Base-by-base conservation (phyloP, 2,329 filamentous ascomycete species). In the Microcera coccophila region DNA sequence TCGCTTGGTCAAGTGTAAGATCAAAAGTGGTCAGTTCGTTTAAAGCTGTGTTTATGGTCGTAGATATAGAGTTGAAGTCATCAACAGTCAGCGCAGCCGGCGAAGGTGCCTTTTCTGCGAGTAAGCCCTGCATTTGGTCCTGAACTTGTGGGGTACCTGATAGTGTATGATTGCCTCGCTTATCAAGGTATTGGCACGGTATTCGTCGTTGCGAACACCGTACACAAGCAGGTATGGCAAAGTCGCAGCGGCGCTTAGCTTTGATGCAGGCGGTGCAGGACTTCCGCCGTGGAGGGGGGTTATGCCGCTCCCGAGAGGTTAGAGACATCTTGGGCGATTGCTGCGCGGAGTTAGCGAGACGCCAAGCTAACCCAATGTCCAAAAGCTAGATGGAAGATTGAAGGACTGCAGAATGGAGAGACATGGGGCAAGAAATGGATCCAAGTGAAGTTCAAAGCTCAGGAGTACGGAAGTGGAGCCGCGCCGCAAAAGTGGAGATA, bases 181-280 rank as follows among this genome's bases (percentile, higher is more conserved):
- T 34, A 2, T 14, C 26, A n/a, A 65, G 66, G 47, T 79, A 81
- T 4, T 65, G 54, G 58, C 79, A 82, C 1, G 55, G 38, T 1
- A 80, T 57, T 2, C 62, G 60, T 20, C 75, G 69, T 42, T 72
- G 70, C 1, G 61, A 56, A 54, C 79, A 82, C 33, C 79, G 69
- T 14, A 70, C 60, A 51, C 79, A 83, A 11, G 67, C 55, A 2
- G 78, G 78, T 12, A 69, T 55, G 15, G 66, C 68, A 28, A 75
- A 69, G 49, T 78, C 74, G 57, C 79, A 82, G 36, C 73, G 73
- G 12, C 78, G 70, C 58, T 81, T 82, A 18, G 77, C 70, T 52
- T 70, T 73, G 36, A 72, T 77, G 62, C 79, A 82, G 19, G 72
- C 70, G 3, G 69, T 63, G 53, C 78, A 82, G 3, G 79, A 76